Conservation (phyloP, 1,284 basidiomycete species). For the Xerocomus nothofagi region DNA sequence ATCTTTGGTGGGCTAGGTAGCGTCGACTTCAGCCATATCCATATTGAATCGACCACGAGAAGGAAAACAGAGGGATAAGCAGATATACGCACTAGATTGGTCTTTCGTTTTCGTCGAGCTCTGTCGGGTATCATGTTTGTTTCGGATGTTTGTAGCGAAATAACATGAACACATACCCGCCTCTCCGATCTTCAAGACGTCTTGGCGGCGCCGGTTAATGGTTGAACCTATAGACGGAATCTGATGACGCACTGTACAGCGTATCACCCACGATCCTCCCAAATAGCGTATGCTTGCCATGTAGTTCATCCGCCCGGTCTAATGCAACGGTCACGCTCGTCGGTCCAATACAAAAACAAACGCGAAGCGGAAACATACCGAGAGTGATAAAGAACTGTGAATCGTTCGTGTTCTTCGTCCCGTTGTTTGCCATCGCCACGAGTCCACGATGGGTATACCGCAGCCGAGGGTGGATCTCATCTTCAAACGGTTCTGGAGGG, state of each 20-base stretch:
- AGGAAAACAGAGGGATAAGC: not conserved
- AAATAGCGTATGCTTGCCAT: slow-evolving; percentile 88
- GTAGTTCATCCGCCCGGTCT: slow-evolving; percentile 88
- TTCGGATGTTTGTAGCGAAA: not conserved
- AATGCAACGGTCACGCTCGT: not conserved
- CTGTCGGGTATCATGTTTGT: slow-evolving; percentile 44
- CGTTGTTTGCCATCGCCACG: slow-evolving; percentile 93
- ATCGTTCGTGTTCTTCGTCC: slow-evolving; percentile 80
- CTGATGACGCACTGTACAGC: slow-evolving; percentile 69
- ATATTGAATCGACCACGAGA: not conserved
- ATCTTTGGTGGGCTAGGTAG: slow-evolving; percentile 81
- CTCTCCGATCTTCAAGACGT: slow-evolving; percentile 88
- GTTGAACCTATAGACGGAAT: not conserved
- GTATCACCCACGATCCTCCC: slow-evolving; percentile 82
- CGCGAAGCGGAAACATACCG: slow-evolving; percentile 44
- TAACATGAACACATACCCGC: slow-evolving; percentile 52
- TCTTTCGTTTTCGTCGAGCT: slow-evolving; percentile 78
- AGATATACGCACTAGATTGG: slow-evolving; percentile 75
- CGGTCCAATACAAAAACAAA: not conserved
- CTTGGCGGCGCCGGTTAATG: slow-evolving; percentile 39
- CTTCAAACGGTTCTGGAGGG: slow-evolving; percentile 78
- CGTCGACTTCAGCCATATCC: slow-evolving; percentile 4
- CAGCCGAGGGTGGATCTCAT: slow-evolving; percentile 92
- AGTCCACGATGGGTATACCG: slow-evolving; percentile 84
- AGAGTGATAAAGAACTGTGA: slow-evolving; percentile 93